Base-by-base conservation (phyloP, 2,329 filamentous ascomycete species). In the Beauveria rudraprayagi region DNA sequence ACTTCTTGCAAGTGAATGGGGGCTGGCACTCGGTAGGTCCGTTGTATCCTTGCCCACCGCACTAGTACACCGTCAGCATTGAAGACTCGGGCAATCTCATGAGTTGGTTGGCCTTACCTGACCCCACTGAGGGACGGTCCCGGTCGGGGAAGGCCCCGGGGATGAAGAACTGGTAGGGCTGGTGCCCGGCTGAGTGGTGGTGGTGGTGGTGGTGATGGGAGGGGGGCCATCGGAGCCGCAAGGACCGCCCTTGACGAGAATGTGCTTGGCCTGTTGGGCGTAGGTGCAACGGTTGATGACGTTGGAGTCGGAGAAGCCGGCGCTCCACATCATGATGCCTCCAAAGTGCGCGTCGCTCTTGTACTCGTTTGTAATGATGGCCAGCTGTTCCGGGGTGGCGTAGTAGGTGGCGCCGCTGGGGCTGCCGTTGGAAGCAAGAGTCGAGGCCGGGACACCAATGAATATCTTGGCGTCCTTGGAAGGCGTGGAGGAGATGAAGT, bases 261-360 rank as follows among this genome's bases (percentile, higher is more conserved):
- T 76, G 5, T 64, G 67, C 65, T 75, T 71, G 3, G 69, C 73
- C 62, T 75, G 62, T 64, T 77, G 75, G n/a, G 73, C 74, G 61
- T 75, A 77, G 17, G 68, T 77, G 66, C 75, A 76, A 3, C 72
- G 73, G 61, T 75, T 69, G 56, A 61, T 65, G 41, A 66, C 65
- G 41, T 67, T 67, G 19, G 58, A 68, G 65, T 77, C 75, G 1
- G 73, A 76, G 62, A 74, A 77, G 1, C 72, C 74, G 9, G 75
- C 75, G 26, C 70, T 69, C 75, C 75, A 77, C 71, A 76, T 72
- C 75, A 75, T 75, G 61, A 75, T 65, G 24, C 73, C 73, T 14
- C 72, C 72, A 57, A 75, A 74, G 16, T 69, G 65, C 7, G 67
- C 56, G 41, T 71, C 66, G 52, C 43, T 65, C 63, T 67, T 69